Conservation (phyloP, 495 filamentous ascomycete genomes). For the Lophiotrema nucula region DNA sequence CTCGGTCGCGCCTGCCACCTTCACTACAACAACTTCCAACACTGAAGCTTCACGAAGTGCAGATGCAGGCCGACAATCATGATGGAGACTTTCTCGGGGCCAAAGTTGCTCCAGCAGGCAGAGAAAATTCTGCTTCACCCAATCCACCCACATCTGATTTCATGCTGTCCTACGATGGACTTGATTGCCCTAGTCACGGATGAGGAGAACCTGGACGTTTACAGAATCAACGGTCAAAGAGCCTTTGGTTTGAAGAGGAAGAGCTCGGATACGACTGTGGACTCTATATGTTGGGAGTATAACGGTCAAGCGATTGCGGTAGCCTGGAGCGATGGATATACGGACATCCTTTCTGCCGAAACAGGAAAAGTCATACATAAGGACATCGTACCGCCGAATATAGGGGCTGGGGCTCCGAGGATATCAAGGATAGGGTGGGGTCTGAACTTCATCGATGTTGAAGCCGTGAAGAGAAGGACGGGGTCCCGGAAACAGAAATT, state of each 20-base stretch:
- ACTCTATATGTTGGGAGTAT: constrained; percentile 69
- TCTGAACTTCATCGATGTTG: constrained; percentile 62
- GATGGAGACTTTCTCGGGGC: constrained; percentile 19
- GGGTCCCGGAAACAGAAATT: constrained; percentile 22
- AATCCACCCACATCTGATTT: constrained; percentile 56
- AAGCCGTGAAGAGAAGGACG: constrained; percentile 47
- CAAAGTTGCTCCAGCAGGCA: constrained; percentile 38
- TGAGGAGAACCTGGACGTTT: constrained; percentile 61
- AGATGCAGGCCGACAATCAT: neutral
- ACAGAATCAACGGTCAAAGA: constrained; percentile 65
- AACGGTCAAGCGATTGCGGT: constrained; percentile 79
- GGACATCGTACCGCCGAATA: constrained; percentile 10
- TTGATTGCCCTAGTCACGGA: constrained; percentile 69
- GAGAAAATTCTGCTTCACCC: constrained; percentile 58
- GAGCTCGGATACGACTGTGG: constrained; percentile 49
- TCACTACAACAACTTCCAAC: neutral
- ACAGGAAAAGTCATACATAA: constrained; percentile 71
- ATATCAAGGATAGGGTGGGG: constrained; percentile 74
- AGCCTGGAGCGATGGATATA: constrained; percentile 68
- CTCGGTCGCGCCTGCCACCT: constrained; percentile 12
- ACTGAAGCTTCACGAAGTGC: neutral
- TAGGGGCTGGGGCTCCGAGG: neutral
- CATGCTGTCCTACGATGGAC: constrained; percentile 82
- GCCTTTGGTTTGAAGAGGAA: constrained; percentile 61
- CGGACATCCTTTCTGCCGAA: constrained; percentile 71